phyloP scores from a whole-genome alignment of 148 eudicot genomes.

The Rhododendron vialii region DNA sequence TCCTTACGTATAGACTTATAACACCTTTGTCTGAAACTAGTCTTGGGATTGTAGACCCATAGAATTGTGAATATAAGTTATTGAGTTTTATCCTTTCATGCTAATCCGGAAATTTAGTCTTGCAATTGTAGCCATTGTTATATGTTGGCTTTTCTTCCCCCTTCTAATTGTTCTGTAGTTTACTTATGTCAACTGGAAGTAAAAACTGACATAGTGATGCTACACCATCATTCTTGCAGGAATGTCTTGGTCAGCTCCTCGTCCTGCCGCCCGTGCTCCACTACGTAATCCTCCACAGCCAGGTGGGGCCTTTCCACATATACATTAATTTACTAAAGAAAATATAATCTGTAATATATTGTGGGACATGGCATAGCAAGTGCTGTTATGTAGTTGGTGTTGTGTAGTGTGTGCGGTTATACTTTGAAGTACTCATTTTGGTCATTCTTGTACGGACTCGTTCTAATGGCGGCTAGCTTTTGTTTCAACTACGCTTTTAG shows the following conservation, averaged over 20 bases:
- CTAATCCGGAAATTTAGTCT: too few species aligned
- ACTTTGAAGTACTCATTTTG: not conserved
- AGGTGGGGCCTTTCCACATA: constrained; percentile 5
- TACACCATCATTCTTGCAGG: constrained; percentile 3
- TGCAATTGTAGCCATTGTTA: not conserved
- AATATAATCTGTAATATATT: not conserved
- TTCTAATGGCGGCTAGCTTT: not conserved
- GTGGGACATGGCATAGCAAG: not conserved
- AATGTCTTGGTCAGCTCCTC: constrained; percentile 13
- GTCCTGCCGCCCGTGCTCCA: not conserved
- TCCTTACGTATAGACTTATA: not conserved
- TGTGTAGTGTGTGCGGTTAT: not conserved
- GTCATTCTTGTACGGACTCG: not conserved
- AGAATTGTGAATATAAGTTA: not conserved
- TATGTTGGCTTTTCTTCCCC: not conserved
- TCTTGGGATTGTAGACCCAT: not conserved
- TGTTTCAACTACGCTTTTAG: not conserved
- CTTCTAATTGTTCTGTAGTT: not conserved
- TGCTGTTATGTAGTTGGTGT: not conserved
- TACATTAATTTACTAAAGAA: not conserved
- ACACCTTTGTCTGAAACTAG: not conserved
- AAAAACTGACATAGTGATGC: not conserved
- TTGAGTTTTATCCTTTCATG: not conserved
- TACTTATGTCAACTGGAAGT: not conserved
- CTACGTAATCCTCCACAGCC: constrained; percentile 10